A percentile compares a stretch with the other conserved stretches of the same genome.
phyloP scores from a whole-genome alignment of 2,329 filamentous ascomycete genomes.

The Myriosclerotinia scirpicola region DNA sequence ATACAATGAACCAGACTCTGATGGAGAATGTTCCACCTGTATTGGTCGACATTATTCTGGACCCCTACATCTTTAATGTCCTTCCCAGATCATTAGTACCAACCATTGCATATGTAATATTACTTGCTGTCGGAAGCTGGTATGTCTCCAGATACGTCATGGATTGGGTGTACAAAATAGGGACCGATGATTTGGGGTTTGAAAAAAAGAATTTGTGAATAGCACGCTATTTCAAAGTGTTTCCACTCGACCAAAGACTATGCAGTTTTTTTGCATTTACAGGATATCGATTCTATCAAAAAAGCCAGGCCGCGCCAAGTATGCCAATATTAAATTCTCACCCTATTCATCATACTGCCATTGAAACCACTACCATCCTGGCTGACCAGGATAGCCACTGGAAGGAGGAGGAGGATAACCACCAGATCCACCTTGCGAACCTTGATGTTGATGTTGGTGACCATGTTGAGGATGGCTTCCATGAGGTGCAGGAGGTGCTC shows the following conservation, averaged over 20 bases:
- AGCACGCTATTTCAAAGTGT: conserved; percentile 5
- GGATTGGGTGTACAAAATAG: conserved; percentile 30
- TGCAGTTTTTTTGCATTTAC: conserved; percentile 16
- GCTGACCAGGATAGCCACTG: conserved; percentile 20
- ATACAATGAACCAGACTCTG: conserved; percentile 67
- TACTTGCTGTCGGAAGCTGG: conserved; percentile 52
- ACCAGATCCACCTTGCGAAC: conserved; percentile 21
- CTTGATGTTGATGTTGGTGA: conserved; percentile 22
- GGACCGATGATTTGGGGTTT: conserved; percentile 1
- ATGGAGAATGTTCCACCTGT: conserved; percentile 77
- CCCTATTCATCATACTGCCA: conserved; percentile 10
- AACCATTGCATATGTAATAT: conserved; percentile 65
- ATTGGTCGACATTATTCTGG: conserved; percentile 77
- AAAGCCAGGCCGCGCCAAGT: conserved; percentile 4
- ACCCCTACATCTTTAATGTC: conserved; percentile 78
- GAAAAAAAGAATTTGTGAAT: conserved; percentile 30
- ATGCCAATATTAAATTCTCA: neutral
- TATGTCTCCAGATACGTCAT: conserved; percentile 36
- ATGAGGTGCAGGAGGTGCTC: conserved; percentile 19
- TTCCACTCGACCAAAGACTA: neutral
- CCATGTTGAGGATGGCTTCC: conserved; percentile 24
- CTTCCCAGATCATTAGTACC: conserved; percentile 76
- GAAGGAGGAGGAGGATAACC: conserved; percentile 18
- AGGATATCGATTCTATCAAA: conserved; percentile 18
- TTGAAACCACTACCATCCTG: conserved; percentile 18